phyloP scores from a whole-genome alignment of 352 stramenopile species.

The Blastocystis sp. region DNA sequence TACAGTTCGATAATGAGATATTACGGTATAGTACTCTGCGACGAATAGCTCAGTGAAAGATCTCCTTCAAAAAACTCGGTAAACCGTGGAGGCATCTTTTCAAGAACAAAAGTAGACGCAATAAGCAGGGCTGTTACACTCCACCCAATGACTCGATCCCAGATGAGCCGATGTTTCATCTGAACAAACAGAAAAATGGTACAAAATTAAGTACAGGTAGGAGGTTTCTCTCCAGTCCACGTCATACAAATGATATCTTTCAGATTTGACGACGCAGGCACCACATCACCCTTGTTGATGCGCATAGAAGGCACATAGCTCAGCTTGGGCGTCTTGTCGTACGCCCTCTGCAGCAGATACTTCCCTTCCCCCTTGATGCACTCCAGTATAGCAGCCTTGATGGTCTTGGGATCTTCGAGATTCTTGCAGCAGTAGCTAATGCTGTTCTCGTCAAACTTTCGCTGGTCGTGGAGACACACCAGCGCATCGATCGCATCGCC shows the following conservation, averaged over 20 bases:
- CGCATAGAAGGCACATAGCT: conserved; percentile 46
- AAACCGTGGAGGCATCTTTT: too few relatives aligned
- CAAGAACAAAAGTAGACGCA: too few relatives aligned
- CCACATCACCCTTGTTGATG: conserved; percentile 23
- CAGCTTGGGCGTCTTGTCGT: conserved; percentile 25
- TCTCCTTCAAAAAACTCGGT: too few relatives aligned
- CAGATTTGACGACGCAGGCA: not conserved
- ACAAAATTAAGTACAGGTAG: conserved; percentile 14
- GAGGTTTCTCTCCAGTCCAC: conserved; percentile 15
- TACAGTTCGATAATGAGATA: too few relatives aligned
- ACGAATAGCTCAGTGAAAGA: too few relatives aligned
- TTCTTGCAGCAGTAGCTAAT: not conserved
- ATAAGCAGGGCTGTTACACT: too few relatives aligned
- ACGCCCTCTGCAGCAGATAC: conserved; percentile 33
- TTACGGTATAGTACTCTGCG: too few relatives aligned
- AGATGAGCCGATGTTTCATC: too few relatives aligned
- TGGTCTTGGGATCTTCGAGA: not conserved
- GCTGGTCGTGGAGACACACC: not conserved
- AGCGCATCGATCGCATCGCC: conserved; percentile 21
- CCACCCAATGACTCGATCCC: too few relatives aligned
- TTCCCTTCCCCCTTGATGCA: conserved; percentile 41
- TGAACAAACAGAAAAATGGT: not conserved
- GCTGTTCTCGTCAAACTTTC: conserved; percentile 4
- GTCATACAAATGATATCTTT: conserved; percentile 41
- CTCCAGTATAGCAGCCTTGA: not conserved